Base-by-base conservation (phyloP, 257 asterid species). In the Haberlea rhodopensis region DNA sequence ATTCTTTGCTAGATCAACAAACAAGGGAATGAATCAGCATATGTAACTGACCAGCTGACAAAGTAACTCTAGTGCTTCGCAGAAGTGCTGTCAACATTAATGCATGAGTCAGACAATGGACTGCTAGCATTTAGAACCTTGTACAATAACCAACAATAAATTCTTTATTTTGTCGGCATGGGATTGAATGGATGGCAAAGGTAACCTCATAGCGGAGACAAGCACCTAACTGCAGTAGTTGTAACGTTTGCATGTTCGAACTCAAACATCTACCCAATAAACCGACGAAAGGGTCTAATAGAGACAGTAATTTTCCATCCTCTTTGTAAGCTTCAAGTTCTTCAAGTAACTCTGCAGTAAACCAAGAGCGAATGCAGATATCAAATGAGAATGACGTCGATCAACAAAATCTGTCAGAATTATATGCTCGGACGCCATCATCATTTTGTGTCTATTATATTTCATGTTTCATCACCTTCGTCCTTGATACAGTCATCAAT, bases 1-100 rank as follows among this genome's bases (percentile, higher is more conserved):
- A 75, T 76, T 89, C 56, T 79, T 87, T 32, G 89, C 91, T 54
- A 92, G 81, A 73, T 89, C 99, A 73, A 89, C 85, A 74, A 92
- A 89, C 68, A 92, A 54, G 0, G 99, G 97, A 74, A 92, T 85
- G 95, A 70, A 89, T 79, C 71, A 92, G 69, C 88, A 84, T 80
- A 71, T 87, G 85, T 75, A 92, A 73, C 75, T 92, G 97, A 60
- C 83, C 89, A 32, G 81, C 66, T 11, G 99, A 82, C 60, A 89
- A 94, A 22, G 91, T 85, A 64, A 87, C 81, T 69, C 81, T 78
- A 59, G 84, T 80, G 74, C 80, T 83, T 34, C 81, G 86, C 15
- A 89, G 73, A 73, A 92, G 96, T 37, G 75, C 77, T 5, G 90
- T 82, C 78, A 92, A 72, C 82, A 87, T 84, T 81, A 68, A 89